A percentile compares a stretch with the other conserved stretches of the same genome.
These are phyloP conservation scores for Salix brachista DNA, from an alignment of 345 rosid species.

Conservation along the genomic window DNA sequence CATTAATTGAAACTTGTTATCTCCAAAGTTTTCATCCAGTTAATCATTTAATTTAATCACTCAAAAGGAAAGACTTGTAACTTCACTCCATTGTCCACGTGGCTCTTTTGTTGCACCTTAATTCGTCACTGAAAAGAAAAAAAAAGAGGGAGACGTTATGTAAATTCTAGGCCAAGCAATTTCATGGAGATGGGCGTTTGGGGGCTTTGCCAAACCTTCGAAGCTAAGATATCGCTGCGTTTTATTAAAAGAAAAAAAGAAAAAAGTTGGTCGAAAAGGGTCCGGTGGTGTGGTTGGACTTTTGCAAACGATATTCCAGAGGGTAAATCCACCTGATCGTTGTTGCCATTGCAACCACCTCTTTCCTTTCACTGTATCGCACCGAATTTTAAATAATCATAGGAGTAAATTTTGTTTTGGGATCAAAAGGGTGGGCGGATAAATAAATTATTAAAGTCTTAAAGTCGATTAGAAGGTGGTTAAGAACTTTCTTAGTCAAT, in stretches of 20 bases:
- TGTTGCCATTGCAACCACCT: background rate
- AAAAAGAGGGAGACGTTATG: too few relatives aligned
- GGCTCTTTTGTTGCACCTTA: too few relatives aligned
- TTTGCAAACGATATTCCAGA: too few relatives aligned
- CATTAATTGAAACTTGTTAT: too few relatives aligned
- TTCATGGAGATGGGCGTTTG: background rate
- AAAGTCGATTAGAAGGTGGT: background rate
- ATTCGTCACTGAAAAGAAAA: too few relatives aligned
- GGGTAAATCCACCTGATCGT: too few relatives aligned
- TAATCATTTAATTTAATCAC: too few relatives aligned
- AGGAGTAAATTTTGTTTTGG: background rate
- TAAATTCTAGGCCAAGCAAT: too few relatives aligned
- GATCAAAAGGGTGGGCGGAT: background rate
- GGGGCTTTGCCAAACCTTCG: background rate
- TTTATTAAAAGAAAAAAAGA: too few relatives aligned
- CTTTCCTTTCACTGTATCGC: background rate
- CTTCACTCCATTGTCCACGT: too few relatives aligned
- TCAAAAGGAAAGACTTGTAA: too few relatives aligned
- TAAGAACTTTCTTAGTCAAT: background rate
- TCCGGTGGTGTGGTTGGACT: background rate
- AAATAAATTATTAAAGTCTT: background rate
- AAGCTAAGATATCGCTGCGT: background rate
- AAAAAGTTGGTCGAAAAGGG: background rate
- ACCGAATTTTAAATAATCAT: background rate
- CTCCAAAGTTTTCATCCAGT: too few relatives aligned